phyloP scores from a whole-genome alignment of 495 filamentous ascomycete genomes.

The Xylaria bambusicola region DNA sequence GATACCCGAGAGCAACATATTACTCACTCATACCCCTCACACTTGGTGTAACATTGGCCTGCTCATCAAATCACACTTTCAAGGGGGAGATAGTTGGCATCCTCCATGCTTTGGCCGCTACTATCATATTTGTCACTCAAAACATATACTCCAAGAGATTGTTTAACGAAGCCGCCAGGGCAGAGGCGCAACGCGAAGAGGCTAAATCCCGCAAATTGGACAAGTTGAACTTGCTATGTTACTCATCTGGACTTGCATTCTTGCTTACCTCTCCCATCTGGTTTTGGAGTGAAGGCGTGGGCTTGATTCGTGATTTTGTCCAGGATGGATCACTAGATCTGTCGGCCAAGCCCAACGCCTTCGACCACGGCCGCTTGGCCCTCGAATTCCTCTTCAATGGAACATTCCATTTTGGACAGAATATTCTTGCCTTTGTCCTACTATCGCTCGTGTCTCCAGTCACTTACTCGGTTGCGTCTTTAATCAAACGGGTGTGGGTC shows the following conservation, averaged over 20 bases:
- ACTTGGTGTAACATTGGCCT: constrained; percentile 90
- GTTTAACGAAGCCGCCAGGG: constrained; percentile 90
- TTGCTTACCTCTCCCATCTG: constrained; percentile 89
- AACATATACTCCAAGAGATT: constrained; percentile 99
- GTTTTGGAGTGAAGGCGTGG: constrained; percentile 85
- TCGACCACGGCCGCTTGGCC: constrained; percentile 77
- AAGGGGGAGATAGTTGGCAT: constrained; percentile 87
- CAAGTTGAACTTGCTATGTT: constrained; percentile 95
- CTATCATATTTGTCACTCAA: constrained; percentile 95
- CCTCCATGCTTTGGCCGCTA: constrained; percentile 78
- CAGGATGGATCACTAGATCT: constrained; percentile 65
- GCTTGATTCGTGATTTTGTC: constrained; percentile 72
- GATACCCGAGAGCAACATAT: constrained; percentile 86
- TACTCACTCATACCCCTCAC: constrained; percentile 91
- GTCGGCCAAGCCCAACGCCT: constrained; percentile 59
- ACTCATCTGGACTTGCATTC: constrained; percentile 90
- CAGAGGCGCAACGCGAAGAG: constrained; percentile 67
- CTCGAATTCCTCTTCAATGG: constrained; percentile 96
- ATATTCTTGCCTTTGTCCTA: constrained; percentile 90
- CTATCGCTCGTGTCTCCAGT: constrained; percentile 91
- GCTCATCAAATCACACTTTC: constrained; percentile 73
- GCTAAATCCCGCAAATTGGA: constrained; percentile 75
- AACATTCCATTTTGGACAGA: constrained; percentile 94
- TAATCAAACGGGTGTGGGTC: constrained; percentile 97
- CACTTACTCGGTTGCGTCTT: constrained; percentile 91